Percentiles rank a stretch among this genome's conserved stretches.
These are phyloP conservation scores for Trichosporon sp. DNA, from an alignment of 1,284 basidiomycete species.

Conservation along the genomic window DNA sequence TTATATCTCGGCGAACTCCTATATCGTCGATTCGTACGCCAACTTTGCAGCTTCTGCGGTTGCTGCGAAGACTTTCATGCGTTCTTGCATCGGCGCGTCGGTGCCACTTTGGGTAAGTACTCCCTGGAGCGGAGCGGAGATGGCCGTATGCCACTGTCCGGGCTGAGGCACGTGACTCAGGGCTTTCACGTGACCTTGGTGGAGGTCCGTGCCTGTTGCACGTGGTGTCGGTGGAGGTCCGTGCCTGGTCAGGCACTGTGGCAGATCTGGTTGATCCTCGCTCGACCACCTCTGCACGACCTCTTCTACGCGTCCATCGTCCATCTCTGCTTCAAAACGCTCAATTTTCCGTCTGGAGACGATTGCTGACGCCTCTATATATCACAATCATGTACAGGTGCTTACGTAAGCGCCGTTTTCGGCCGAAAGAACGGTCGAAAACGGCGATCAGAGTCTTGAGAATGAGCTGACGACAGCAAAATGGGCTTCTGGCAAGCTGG, in stretches of 20 bases:
- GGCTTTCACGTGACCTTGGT: neutral
- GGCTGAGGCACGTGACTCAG: neutral
- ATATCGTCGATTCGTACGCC: conserved; percentile 38
- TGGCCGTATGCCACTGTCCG: too few relatives aligned
- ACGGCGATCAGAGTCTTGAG: too few relatives aligned
- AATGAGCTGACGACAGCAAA: too few relatives aligned
- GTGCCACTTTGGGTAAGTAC: conserved; percentile 40
- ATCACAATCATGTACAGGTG: conserved; percentile 3
- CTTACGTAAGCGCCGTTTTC: too few relatives aligned
- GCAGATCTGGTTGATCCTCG: too few relatives aligned
- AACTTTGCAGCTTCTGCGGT: conserved; percentile 45
- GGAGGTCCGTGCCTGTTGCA: neutral
- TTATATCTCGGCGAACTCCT: conserved; percentile 44
- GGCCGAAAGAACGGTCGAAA: too few relatives aligned
- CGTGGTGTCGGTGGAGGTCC: neutral
- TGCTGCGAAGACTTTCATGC: conserved; percentile 52
- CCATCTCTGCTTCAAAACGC: neutral
- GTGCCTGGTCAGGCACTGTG: too few relatives aligned
- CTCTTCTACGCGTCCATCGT: neutral
- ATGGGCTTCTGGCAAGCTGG: conserved; percentile 37
- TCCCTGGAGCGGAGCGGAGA: too few relatives aligned
- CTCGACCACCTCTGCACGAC: neutral
- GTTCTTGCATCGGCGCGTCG: conserved; percentile 48
- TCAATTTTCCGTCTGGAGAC: neutral
- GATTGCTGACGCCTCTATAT: neutral